Percentiles rank a stretch among this genome's conserved stretches.
These are phyloP conservation scores for Penicillium frequentans DNA, from an alignment of 2,329 filamentous ascomycete genomes.

Conservation along the genomic window DNA sequence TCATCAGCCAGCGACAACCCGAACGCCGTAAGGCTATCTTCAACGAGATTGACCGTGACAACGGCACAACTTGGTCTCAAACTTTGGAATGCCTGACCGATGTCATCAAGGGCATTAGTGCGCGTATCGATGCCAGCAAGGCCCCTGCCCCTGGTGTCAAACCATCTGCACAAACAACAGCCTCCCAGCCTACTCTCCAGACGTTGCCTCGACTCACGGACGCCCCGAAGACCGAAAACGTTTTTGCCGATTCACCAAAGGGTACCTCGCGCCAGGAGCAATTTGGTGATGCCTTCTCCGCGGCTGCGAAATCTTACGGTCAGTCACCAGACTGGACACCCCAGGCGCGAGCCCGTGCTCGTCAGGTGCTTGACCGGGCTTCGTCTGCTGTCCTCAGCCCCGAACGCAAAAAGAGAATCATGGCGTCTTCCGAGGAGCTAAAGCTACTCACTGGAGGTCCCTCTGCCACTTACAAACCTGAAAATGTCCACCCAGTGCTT, in stretches of 20 bases:
- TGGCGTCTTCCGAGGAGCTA: slow-evolving; percentile 38
- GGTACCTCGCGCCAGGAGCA: slow-evolving; percentile 36
- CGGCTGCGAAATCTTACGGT: slow-evolving; percentile 49
- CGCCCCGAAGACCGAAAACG: slow-evolving; percentile 49
- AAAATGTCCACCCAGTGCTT: slow-evolving; percentile 52
- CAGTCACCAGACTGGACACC: slow-evolving; percentile 46
- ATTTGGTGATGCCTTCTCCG: slow-evolving; percentile 44
- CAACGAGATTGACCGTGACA: slow-evolving; percentile 79
- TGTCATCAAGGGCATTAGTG: slow-evolving; percentile 66
- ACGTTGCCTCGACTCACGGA: slow-evolving; percentile 53
- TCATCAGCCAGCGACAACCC: slow-evolving; percentile 73
- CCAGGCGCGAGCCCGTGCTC: slow-evolving; percentile 38
- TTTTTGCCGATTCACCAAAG: slow-evolving; percentile 46
- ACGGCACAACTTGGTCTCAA: slow-evolving; percentile 79
- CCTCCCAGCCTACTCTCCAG: slow-evolving; percentile 41
- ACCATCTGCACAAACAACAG: slow-evolving; percentile 43
- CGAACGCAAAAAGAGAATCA: slow-evolving; percentile 39
- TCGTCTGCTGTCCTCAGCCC: slow-evolving; percentile 41
- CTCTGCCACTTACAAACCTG: slow-evolving; percentile 43
- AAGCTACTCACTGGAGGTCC: slow-evolving; percentile 35
- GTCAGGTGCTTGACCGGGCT: slow-evolving; percentile 39
- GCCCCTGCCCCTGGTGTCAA: slow-evolving; percentile 42
- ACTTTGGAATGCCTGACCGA: slow-evolving; percentile 69
- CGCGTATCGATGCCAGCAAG: slow-evolving; percentile 64
- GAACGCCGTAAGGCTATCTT: slow-evolving; percentile 80